Conservation (phyloP, 1,284 basidiomycete species). For the Meira nashicola region DNA sequence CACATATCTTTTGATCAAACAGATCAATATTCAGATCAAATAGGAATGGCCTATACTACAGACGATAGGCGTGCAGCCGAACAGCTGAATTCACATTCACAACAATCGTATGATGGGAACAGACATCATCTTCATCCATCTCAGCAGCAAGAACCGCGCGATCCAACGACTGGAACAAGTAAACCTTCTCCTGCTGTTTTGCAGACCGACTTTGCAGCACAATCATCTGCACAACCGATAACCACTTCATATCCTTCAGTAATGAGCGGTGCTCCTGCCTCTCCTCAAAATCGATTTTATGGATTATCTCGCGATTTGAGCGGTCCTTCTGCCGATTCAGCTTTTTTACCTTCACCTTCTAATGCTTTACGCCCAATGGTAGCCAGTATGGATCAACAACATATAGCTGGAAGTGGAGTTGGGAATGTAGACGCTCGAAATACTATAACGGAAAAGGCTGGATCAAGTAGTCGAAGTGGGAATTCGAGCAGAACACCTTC, state of each 20-base stretch:
- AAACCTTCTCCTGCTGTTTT: background rate
- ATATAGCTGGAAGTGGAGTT: background rate
- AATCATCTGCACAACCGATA: background rate
- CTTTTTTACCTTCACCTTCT: background rate
- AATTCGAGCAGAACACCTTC: background rate
- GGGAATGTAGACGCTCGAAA: background rate
- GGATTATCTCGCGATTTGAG: constrained; percentile 6
- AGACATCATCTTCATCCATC: too few species aligned
- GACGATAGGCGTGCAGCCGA: too few species aligned
- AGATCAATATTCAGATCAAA: too few species aligned
- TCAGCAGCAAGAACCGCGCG: background rate
- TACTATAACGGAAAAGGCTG: background rate
- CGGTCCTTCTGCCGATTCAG: constrained; percentile 9
- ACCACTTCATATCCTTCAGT: background rate
- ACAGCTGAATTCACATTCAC: too few species aligned
- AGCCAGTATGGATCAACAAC: too few species aligned
- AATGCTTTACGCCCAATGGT: background rate
- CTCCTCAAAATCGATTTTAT: constrained; percentile 7
- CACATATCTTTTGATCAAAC: too few species aligned
- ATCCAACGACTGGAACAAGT: background rate
- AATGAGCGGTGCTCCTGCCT: background rate
- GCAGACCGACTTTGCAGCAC: background rate
- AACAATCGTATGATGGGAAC: too few species aligned
- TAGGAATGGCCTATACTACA: too few species aligned
- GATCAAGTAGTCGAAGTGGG: background rate